phyloP scores from a whole-genome alignment of 108 stramenopile genomes.

The Skeletonema marinoi region DNA sequence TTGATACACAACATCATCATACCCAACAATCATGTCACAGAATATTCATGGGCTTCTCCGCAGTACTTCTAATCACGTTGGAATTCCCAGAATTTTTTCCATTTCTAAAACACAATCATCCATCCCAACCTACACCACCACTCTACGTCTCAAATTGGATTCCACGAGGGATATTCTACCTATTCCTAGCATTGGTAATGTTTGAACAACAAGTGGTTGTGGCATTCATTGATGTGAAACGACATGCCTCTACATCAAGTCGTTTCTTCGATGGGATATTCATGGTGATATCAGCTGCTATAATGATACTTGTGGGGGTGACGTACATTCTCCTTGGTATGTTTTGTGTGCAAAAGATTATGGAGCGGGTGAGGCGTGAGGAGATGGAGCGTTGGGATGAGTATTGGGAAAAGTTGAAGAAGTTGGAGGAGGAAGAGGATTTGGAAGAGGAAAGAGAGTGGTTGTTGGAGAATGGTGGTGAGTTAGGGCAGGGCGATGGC shows the following conservation, averaged over 20 bases:
- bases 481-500: conserved; percentile 1
- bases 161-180: conserved; percentile 49
- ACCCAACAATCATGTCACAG: background rate
- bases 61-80: conserved; percentile 21
- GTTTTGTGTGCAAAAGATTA: conserved; percentile 67
- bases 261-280: conserved; percentile 52
- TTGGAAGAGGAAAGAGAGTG: conserved; percentile 30
- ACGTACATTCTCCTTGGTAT: conserved; percentile 71
- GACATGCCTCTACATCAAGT: conserved; percentile 27
- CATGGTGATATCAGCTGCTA: conserved; percentile 63
- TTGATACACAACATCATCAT: no score
- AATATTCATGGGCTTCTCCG: conserved; percentile 35
- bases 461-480: conserved; percentile 24
- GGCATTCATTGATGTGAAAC: conserved; percentile 15
- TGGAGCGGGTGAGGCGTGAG: conserved; percentile 55
- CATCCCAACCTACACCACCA: conserved; percentile 8
- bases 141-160: conserved; percentile 42
- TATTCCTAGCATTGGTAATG: conserved; percentile 32
- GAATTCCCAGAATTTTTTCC: conserved; percentile 46
- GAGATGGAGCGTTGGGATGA: conserved; percentile 39
- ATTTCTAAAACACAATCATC: conserved; percentile 22
- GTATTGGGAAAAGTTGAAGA: conserved; percentile 58
- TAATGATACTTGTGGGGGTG: conserved; percentile 56
- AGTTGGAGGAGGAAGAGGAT: conserved; percentile 36
- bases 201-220: conserved; percentile 47